Conservation (phyloP, 192 early-diverging fungal genomes). For the Jimgerdemannia flammicorona region DNA sequence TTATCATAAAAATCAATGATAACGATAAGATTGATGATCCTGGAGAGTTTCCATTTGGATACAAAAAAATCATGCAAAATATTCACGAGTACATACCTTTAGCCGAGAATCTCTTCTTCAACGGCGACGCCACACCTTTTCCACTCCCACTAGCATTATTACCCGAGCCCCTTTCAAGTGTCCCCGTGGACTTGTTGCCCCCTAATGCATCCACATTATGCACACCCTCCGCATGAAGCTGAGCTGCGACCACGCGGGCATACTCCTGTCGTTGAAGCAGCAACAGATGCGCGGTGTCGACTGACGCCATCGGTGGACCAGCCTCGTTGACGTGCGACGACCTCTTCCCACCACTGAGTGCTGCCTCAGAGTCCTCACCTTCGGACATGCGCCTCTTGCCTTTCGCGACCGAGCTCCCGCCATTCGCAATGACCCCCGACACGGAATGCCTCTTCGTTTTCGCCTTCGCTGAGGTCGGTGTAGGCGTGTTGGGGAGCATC, state of each 20-base stretch:
- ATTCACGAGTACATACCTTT: neutral
- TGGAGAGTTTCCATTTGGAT: too few species aligned
- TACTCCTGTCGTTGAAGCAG: neutral
- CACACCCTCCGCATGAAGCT: neutral
- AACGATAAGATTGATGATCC: too few species aligned
- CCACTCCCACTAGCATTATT: too few species aligned
- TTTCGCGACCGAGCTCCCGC: neutral
- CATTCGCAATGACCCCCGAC: neutral
- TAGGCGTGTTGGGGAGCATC: neutral
- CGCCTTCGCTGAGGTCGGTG: neutral
- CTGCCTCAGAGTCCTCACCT: neutral
- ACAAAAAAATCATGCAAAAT: neutral
- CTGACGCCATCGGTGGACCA: neutral
- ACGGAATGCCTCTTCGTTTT: neutral
- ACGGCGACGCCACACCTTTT: neutral
- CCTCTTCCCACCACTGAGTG: neutral
- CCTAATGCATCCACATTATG: neutral
- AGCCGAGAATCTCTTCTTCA: constrained; percentile 2
- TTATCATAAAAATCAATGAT: neutral
- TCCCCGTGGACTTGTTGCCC: too few species aligned
- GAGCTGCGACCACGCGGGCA: neutral
- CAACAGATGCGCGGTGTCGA: neutral
- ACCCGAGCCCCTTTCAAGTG: neutral
- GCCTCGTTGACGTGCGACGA: neutral
- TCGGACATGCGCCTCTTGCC: neutral